Percentiles rank a stretch among this genome's conserved stretches.
phyloP scores from a whole-genome alignment of 768 basidiomycete species.

The Leccinum rimulosum region DNA sequence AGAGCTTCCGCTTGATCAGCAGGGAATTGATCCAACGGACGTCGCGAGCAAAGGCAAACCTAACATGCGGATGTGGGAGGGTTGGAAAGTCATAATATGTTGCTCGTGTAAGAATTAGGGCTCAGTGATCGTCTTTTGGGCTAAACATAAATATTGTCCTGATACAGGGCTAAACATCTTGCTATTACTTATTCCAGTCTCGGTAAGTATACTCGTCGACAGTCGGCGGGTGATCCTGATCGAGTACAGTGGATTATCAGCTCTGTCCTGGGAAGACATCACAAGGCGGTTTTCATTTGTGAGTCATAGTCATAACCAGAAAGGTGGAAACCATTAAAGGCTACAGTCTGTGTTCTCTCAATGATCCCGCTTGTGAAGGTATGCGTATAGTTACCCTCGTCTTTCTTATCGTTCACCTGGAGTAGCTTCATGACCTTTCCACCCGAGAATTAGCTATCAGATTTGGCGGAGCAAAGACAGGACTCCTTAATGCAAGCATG shows the following conservation, averaged over 20 bases:
- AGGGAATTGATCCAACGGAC: background rate
- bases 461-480: conserved; percentile 74
- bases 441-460: conserved; percentile 72
- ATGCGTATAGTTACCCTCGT: background rate
- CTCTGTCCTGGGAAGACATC: conserved; percentile 44
- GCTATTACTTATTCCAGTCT: conserved; percentile 60
- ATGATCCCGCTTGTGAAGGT: conserved; percentile 81
- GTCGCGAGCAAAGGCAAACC: conserved; percentile 3
- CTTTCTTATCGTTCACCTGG: conserved; percentile 5
- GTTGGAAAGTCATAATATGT: conserved; percentile 53
- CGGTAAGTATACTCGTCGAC: conserved; percentile 43
- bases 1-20: conserved; percentile 16
- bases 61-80: conserved; percentile 35
- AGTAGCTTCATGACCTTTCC: conserved; percentile 71
- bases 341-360: conserved; percentile 59
- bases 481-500: conserved; percentile 79
- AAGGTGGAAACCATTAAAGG: background rate
- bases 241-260: conserved; percentile 53
- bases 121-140: background rate
- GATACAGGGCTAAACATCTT: conserved; percentile 66
- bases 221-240: background rate
- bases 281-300: conserved; percentile 64
- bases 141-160: background rate
- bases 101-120: conserved; percentile 50
- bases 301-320: conserved; percentile 20